Base-by-base conservation (phyloP, 2,329 filamentous ascomycete species). In the Hypoxylon sp. region DNA sequence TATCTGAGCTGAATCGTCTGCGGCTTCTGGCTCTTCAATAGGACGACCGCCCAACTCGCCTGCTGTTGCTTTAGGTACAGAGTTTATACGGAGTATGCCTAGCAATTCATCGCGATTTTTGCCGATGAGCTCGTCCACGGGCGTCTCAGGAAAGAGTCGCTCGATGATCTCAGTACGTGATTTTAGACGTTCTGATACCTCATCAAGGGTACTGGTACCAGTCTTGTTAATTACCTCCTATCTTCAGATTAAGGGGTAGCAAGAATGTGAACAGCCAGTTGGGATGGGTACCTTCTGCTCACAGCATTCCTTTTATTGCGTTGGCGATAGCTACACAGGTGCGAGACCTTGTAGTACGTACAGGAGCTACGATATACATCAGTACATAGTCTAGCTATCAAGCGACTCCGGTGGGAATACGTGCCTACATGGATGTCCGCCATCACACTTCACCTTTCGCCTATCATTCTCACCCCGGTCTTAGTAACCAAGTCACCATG, bases 391-490 rank as follows among this genome's bases (percentile, higher is more conserved):
- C 20, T n/a, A n/a, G n/a, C n/a, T 40, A 25, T 25, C n/a, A 40
- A 13, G 17, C 10, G 6, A 30, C 13, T 17, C 58, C 2, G 17
- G 25, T 1, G 14, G 1, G 48, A 58, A n/a, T 46, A 69, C 68
- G 57, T 65, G 51, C 68, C 68, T 71, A 55, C 68, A 71, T 56
- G 68, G 68, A n/a, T 69, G 68, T 14, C 65, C 68, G 55, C 68
- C 68, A 60, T 71, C 68, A 66, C 68, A 71, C 27, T 71, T 71
- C 13, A 71, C 68, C 51, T 71, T 71, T 20, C 68, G 68, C 65
- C 68, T 71, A 65, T 31, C 54, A n/a, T 35, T 22, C 37, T 56
- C 49, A 61, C 35, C 37, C 61, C 53, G 57, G 42, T 30, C 40
- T 71, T 64, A 64, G 68, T 33, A 64, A 61, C 33, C 17, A 35